Base-by-base conservation (phyloP, 306 rosid genomes). In the Inga oerstediana region DNA sequence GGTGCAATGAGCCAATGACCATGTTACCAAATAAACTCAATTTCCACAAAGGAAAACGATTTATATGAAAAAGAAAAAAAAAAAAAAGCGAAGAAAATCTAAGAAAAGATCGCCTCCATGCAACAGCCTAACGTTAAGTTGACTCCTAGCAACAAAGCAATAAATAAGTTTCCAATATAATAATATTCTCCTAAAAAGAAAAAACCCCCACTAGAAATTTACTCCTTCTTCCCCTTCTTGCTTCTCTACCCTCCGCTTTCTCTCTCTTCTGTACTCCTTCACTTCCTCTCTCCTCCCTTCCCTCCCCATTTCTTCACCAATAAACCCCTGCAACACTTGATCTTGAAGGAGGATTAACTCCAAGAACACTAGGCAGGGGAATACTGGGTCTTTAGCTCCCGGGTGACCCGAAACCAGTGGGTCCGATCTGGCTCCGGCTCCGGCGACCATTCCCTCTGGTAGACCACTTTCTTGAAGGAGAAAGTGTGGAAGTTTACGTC, bases 101-200 rank as follows among this genome's bases (percentile, higher is more conserved):
- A 85, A 75, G 83, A 81, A 82, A 86, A 84, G 81, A 88, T 89
- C 89, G 65, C 92, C 81, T 83, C 93, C 97, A 90, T 88, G 93
- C 94, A 84, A 84, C 81, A 82, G 87, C 83, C 70, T 19, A 87
- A 85, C 87, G 87, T 89, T 84, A 22, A 72, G 91, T 93, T 93
- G 95, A 93, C 97, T 82, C 87, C 65, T 66, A 69, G 54, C 76
- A 87, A 79, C 81, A 81, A 87, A 75, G 87, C 88, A 86, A 78
- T 87, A 81, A 89, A 85, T 81, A 83, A 86, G 48, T 80, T 84
- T 74, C 66, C 78, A 70, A 72, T 73, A 84, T 30, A 51, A 45
- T 43, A 78, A 75, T 64, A 78, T 32, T 84, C 39, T 75, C 77
- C n/a, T 35, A 43, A 13, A 72, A 13, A 72, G 7, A 32, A 61